Conservation (phyloP, 768 basidiomycete genomes). For the Auriscalpium microsporum region DNA sequence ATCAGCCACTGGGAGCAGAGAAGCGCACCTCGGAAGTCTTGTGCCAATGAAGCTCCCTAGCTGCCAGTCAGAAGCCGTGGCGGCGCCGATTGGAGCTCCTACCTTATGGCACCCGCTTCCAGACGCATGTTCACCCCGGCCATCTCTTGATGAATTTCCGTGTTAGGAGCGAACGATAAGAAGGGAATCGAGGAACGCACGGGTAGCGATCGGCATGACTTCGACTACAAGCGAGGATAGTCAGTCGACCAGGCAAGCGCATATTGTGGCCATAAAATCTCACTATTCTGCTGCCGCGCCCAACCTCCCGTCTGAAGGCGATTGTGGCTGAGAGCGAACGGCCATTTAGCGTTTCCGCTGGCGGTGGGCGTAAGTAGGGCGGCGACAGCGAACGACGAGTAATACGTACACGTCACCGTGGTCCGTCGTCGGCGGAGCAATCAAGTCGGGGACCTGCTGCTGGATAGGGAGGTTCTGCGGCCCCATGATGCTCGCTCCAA, state of each 20-base stretch:
- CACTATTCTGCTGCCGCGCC: conserved; percentile 49
- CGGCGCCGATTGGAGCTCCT: not conserved
- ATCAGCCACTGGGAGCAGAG: not conserved
- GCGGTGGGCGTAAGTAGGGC: not conserved
- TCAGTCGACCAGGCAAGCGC: no score
- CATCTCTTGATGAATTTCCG: conserved; percentile 9
- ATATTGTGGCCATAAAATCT: conserved; percentile 2
- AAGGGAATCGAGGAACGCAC: conserved; percentile 19
- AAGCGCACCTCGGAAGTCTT: conserved; percentile 19
- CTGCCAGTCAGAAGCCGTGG: not conserved
- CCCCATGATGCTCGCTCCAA: conserved; percentile 43
- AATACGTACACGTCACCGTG: conserved; percentile 36
- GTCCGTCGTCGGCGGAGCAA: conserved; percentile 60
- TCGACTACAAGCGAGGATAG: conserved; percentile 23
- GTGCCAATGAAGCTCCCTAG: conserved; percentile 31
- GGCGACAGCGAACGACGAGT: not conserved
- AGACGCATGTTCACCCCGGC: conserved; percentile 28
- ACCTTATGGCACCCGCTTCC: conserved; percentile 23
- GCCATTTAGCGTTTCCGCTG: conserved; percentile 48
- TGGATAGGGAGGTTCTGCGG: conserved; percentile 51
- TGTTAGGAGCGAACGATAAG: not conserved
- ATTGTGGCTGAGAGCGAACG: conserved; percentile 46
- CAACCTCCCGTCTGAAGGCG: conserved; percentile 52
- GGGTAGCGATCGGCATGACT: conserved; percentile 42
- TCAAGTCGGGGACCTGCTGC: conserved; percentile 44